Conservation (phyloP, 2,329 filamentous ascomycete species). For the Sordariomycetes sp. region DNA sequence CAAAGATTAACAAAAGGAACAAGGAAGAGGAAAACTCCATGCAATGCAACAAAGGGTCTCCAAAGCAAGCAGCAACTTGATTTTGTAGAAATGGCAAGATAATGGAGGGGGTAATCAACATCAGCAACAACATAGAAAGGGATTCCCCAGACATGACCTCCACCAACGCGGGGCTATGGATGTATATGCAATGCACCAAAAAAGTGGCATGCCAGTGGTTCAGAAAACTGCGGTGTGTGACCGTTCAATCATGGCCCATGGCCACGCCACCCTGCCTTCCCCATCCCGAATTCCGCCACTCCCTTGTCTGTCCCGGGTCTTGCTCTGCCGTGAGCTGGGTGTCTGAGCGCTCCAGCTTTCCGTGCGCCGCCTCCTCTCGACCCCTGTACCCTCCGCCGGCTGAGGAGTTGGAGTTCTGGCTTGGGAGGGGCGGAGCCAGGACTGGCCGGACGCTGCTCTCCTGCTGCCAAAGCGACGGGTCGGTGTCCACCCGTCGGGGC, state of each 20-base stretch:
- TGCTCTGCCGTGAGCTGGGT: neutral
- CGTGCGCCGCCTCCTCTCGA: neutral
- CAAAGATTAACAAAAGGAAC: neutral
- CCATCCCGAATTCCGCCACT: conserved; percentile 5
- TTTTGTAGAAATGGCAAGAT: neutral
- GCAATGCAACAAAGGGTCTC: neutral
- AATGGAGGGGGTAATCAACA: neutral
- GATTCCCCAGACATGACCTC: neutral
- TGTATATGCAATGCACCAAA: neutral
- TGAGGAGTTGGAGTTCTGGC: conserved; percentile 12
- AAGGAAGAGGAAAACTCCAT: neutral
- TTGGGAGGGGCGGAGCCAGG: conserved; percentile 37
- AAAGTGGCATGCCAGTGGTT: neutral
- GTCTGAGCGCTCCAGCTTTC: neutral
- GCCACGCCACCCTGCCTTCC: conserved; percentile 2
- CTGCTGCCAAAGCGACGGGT: conserved; percentile 72
- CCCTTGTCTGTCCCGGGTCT: neutral
- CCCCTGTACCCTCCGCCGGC: neutral
- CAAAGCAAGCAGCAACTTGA: neutral
- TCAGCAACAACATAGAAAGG: neutral
- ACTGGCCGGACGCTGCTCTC: conserved; percentile 78
- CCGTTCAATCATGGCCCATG: neutral
- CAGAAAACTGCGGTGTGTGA: too few species aligned
- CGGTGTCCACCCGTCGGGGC: conserved; percentile 68
- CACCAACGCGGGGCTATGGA: neutral